phyloP scores from a whole-genome alignment of 108 stramenopile genomes.

The Cylindrotheca closterium region DNA sequence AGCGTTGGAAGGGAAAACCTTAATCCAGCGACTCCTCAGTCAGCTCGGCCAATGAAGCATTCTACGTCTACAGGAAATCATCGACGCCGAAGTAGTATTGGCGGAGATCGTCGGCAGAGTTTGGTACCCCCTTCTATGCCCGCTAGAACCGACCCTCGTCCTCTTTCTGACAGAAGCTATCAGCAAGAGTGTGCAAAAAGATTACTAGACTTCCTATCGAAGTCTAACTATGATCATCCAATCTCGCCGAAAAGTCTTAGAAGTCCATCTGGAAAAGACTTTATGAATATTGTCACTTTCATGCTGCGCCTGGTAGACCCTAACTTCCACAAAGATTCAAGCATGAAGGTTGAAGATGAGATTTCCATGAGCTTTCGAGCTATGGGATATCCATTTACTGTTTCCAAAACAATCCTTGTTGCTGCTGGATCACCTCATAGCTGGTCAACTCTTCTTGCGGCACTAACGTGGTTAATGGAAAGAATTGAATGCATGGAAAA shows the following conservation, averaged over 20 bases:
- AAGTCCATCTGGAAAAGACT: conserved; percentile 93
- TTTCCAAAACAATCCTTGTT: conserved; percentile 90
- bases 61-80: conserved; percentile 1
- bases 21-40: conserved; percentile 25
- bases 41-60: not conserved
- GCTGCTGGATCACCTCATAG: conserved; percentile 98
- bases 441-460: conserved; percentile 96
- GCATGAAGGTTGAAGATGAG: conserved; percentile 95
- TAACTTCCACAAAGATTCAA: conserved; percentile 63
- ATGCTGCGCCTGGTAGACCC: conserved; percentile 87
- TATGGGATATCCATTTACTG: conserved; percentile 92
- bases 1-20: conserved; percentile 36
- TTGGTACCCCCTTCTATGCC: conserved; percentile 16
- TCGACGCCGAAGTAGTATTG: conserved; percentile 19
- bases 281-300: conserved; percentile 92
- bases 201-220: conserved; percentile 72
- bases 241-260: conserved; percentile 75
- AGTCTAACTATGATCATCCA: conserved; percentile 68
- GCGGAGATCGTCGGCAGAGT: conserved; percentile 32
- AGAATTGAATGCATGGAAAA: conserved; percentile 46
- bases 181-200: conserved; percentile 61
- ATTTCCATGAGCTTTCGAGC: conserved; percentile 87
- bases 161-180: conserved; percentile 73
- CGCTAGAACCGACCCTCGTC: conserved; percentile 47
- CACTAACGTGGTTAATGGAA: conserved; percentile 95